phyloP scores from a whole-genome alignment of 2,329 filamentous ascomycete genomes.

The Stagonosporopsis cucurbitacearum region DNA sequence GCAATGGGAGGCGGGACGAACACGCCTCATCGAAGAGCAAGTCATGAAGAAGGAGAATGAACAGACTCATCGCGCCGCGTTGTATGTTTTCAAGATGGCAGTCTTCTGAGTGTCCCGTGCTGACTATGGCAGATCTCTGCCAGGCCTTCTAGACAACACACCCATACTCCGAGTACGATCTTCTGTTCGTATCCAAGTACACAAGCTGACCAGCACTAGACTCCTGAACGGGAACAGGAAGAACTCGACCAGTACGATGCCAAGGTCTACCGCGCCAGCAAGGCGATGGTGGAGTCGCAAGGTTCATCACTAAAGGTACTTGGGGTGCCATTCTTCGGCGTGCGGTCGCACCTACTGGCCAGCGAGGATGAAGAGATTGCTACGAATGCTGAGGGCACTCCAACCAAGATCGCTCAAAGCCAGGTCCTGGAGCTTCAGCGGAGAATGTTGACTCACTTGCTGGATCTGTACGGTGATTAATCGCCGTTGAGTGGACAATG shows the following conservation, averaged over 20 bases:
- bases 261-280: slow-evolving; percentile 67
- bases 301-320: slow-evolving; percentile 61
- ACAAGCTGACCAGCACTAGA: slow-evolving; percentile 34
- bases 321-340: slow-evolving; percentile 49
- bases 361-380: slow-evolving; percentile 26
- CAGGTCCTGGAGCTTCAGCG: slow-evolving; percentile 42
- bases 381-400: slow-evolving; percentile 1
- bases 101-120: not conserved
- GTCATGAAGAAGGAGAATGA: slow-evolving; percentile 59
- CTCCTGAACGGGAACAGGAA: slow-evolving; percentile 56
- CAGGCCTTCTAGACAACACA: slow-evolving; percentile 34
- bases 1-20: slow-evolving; percentile 64
- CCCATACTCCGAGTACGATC: slow-evolving; percentile 32
- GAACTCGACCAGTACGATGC: slow-evolving; percentile 66
- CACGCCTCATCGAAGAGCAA: slow-evolving; percentile 60
- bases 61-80: slow-evolving; percentile 60
- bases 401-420: slow-evolving; percentile 34
- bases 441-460: slow-evolving; percentile 46
- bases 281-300: slow-evolving; percentile 66
- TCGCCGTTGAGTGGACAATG: not conserved
- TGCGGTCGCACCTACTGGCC: slow-evolving; percentile 33
- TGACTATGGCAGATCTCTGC: slow-evolving; percentile 33
- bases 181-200: not conserved
- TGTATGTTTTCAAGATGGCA: slow-evolving; percentile 51
- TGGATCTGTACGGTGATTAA: slow-evolving; percentile 39